Conservation (phyloP, 2,329 filamentous ascomycete species). For the Colletotrichum sp. region DNA sequence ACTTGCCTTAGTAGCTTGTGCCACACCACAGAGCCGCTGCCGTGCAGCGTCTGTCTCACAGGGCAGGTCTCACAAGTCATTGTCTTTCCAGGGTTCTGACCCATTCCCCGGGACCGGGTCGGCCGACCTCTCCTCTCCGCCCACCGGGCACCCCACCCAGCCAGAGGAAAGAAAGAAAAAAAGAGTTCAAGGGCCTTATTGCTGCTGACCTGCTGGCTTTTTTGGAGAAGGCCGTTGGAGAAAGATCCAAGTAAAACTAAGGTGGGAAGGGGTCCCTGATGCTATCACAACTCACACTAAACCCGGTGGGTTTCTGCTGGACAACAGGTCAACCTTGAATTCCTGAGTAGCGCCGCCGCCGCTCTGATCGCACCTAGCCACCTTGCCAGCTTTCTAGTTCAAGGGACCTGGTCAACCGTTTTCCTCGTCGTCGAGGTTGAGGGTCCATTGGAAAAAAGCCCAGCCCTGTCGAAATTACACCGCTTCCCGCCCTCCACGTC, state of each 20-base stretch:
- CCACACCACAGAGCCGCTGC: not conserved
- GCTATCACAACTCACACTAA: conserved; percentile 17
- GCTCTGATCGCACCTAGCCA: not conserved
- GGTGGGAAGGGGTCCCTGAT: not conserved
- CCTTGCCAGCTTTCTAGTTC: not conserved
- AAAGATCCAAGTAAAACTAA: not conserved
- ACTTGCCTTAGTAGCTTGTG: not conserved
- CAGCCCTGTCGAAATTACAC: conserved; percentile 11
- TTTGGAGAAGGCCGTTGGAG: not conserved
- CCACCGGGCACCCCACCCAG: not conserved
- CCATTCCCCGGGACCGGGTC: not conserved
- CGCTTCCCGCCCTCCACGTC: not conserved
- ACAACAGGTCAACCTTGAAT: conserved; percentile 7
- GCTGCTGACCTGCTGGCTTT: not conserved
- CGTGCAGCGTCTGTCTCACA: not conserved
- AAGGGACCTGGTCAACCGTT: not conserved
- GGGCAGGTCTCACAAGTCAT: not conserved
- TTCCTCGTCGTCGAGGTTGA: not conserved
- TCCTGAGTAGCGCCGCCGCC: not conserved
- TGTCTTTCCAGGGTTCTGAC: not conserved
- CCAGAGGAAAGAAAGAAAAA: not conserved
- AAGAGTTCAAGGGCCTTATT: not conserved
- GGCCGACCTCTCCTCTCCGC: not conserved
- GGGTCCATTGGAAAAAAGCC: not conserved
- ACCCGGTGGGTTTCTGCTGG: conserved; percentile 9